Percentiles rank a stretch among this genome's conserved stretches.
These are phyloP conservation scores for Hydnomerulius pinastri DNA, from an alignment of 768 basidiomycete genomes.

Conservation along the genomic window DNA sequence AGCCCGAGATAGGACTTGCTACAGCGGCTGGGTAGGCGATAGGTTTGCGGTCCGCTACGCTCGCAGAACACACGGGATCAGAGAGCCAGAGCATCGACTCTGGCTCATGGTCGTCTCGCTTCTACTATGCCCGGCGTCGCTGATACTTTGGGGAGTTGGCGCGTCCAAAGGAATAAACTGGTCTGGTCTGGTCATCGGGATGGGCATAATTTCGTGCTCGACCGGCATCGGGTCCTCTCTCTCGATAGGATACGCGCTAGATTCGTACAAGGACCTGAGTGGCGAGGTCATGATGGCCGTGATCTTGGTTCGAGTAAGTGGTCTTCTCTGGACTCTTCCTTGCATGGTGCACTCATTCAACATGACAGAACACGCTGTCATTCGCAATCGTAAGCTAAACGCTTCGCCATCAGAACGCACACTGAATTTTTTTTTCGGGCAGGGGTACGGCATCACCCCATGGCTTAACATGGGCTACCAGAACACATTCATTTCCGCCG, in stretches of 20 bases:
- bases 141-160: slow-evolving; percentile 22
- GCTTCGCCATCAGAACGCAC: background rate
- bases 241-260: slow-evolving; percentile 20
- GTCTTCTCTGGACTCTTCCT: too few relatives aligned
- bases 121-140: slow-evolving; percentile 16
- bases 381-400: slow-evolving; percentile 17
- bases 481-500: slow-evolving; percentile 19
- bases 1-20: slow-evolving; percentile 10
- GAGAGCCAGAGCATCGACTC: slow-evolving; percentile 25
- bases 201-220: slow-evolving; percentile 24
- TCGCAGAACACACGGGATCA: slow-evolving; percentile 13
- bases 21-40: slow-evolving; percentile 22
- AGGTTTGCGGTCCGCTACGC: slow-evolving; percentile 22
- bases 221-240: slow-evolving; percentile 20
- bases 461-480: slow-evolving; percentile 22
- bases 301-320: slow-evolving; percentile 20
- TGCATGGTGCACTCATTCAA: background rate
- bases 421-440: background rate
- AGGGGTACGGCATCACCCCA: slow-evolving; percentile 24
- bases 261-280: slow-evolving; percentile 21
- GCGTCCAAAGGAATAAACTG: slow-evolving; percentile 18
- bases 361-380: slow-evolving; percentile 16
- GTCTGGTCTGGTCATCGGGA: slow-evolving; percentile 18
- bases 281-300: slow-evolving; percentile 23
- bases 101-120: slow-evolving; percentile 25